Conservation (phyloP, 768 basidiomycete genomes). For the Coprinopsis strossmayeri region DNA sequence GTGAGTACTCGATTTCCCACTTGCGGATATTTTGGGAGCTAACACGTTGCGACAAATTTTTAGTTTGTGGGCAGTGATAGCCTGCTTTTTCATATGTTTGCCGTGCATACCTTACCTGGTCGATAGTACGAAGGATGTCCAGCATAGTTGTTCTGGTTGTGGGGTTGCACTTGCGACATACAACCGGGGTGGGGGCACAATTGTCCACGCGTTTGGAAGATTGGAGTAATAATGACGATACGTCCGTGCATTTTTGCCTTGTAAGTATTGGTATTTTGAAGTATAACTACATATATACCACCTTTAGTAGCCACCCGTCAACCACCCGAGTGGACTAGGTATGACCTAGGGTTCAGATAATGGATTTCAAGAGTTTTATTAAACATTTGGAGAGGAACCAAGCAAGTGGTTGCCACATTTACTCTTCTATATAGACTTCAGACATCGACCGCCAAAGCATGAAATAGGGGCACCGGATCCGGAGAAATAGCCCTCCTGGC, state of each 20-base stretch:
- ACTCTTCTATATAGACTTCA: too few relatives aligned
- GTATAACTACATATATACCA: too few relatives aligned
- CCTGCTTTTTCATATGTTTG: background rate
- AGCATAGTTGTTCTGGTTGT: background rate
- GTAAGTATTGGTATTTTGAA: background rate
- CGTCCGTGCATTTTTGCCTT: background rate
- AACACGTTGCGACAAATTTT: background rate
- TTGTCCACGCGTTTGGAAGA: background rate
- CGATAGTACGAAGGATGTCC: slow-evolving; percentile 1
- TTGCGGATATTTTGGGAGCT: background rate
- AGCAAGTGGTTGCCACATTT: too few relatives aligned
- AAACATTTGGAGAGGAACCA: too few relatives aligned
- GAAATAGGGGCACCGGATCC: too few relatives aligned
- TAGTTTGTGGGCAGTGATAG: background rate
- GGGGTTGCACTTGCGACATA: background rate
- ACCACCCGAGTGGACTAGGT: too few relatives aligned
- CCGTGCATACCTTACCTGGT: slow-evolving; percentile 1
- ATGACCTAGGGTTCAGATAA: too few relatives aligned
- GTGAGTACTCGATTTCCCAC: background rate
- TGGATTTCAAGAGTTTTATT: too few relatives aligned
- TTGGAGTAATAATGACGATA: background rate
- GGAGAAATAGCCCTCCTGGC: too few relatives aligned
- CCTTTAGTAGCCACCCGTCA: too few relatives aligned
- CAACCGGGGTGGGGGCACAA: background rate
- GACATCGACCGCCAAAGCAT: too few relatives aligned